Base-by-base conservation (phyloP, 805 yeast species). In the Ogataea pignaliae region DNA sequence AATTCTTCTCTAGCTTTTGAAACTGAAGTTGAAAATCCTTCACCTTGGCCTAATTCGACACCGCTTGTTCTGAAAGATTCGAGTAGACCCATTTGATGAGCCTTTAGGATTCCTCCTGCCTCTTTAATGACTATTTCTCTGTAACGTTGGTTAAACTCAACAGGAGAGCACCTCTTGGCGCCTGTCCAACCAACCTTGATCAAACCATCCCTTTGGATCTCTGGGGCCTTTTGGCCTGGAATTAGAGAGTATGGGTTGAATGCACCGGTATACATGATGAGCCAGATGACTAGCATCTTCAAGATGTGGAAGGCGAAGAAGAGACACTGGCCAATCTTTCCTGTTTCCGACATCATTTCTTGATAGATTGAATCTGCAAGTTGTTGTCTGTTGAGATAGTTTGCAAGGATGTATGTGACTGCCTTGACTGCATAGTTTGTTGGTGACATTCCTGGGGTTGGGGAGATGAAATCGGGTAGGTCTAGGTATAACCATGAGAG, bases 171-270 rank as follows among this genome's bases (percentile, higher is more conserved):
- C 53, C 82, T 81, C 64, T 82, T 84, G 18, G 93, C 76, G 42
- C 97, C 96, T n/a, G 97, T 88, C 98, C 98, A 93, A 39, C 98
- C 98, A 53, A 90, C 68, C 3, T 66, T 64, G 30, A 80, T 53
- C 54, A 90, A 73, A 46, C 76, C 70, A 14, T 83, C 88, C 48
- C 71, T 71, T 40, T 76, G 68, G 38, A 72, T 53, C 12, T 54
- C 59, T 7, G 65, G 55, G 11, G 64, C 45, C 42, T 64, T 64
- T 41, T 63, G 63, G 42, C 61, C 59, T 56, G 70, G 73, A 21
- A 21, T 7, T 51, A 81, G 59, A 8, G 79, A 67, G 43, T 72
- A 64, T 31, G 98, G 98, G 65, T 93, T 91, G 66, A 84, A 75
- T 37, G 85, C 65, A 16, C 98, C 98, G 26, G 78, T 63, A 66